phyloP scores from a whole-genome alignment of 78 protist species.

The Carpediemonas membranifera region DNA sequence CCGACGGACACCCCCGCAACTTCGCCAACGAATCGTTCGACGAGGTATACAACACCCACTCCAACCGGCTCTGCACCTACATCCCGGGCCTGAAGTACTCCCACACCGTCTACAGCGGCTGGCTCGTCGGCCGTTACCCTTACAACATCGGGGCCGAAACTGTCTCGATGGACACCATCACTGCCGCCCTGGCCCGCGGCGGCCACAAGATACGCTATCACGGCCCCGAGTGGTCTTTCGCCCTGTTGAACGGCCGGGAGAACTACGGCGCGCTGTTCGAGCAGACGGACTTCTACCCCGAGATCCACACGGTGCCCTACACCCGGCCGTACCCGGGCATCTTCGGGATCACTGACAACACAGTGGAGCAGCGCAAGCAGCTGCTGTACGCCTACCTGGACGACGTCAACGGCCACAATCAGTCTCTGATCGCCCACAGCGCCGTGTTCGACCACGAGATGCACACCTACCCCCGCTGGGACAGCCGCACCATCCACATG shows the following conservation, averaged over 20 bases:
- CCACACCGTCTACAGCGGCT: neutral
- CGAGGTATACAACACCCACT: neutral
- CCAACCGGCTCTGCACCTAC: neutral
- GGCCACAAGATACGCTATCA: neutral
- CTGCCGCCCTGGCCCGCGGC: neutral
- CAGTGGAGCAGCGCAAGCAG: no score
- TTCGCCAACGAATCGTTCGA: neutral
- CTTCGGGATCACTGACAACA: neutral
- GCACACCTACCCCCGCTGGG: no score
- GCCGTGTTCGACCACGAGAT: conserved; percentile 1
- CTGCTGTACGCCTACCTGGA: no score
- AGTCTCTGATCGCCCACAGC: conserved; percentile 1
- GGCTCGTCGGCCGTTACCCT: neutral
- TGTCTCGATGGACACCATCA: neutral
- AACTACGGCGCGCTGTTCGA: neutral
- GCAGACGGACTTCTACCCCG: neutral
- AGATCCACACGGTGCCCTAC: neutral
- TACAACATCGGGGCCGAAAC: no score
- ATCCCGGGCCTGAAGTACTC: conserved; percentile 7
- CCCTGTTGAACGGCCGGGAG: neutral
- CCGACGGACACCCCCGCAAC: neutral
- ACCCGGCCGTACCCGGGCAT: neutral
- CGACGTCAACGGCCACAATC: neutral
- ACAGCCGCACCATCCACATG: no score
- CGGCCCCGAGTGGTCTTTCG: conserved; percentile 2